Percentiles rank a stretch among this genome's conserved stretches.
Conservation (phyloP, 2,329 filamentous ascomycete genomes). For the Hymenoscyphus scutula region DNA sequence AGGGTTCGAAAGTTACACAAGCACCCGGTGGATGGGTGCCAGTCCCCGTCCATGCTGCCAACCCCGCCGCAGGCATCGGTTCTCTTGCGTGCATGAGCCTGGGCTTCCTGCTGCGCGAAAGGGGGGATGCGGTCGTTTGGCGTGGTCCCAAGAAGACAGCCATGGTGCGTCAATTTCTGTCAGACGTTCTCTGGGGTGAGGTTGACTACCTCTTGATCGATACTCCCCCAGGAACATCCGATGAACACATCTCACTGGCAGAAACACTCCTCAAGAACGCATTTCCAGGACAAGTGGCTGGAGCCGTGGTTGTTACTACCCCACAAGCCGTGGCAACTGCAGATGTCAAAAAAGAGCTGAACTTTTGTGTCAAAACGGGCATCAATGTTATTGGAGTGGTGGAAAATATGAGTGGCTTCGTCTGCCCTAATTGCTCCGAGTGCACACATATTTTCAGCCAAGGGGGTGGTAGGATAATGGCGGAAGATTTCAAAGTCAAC, state of each 20-base stretch:
- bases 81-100: conserved; percentile 84
- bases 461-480: conserved; percentile 87
- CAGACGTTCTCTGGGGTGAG: conserved; percentile 82
- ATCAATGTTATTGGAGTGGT: conserved; percentile 86
- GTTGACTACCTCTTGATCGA: conserved; percentile 94
- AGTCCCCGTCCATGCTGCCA: conserved; percentile 72
- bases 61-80: conserved; percentile 52
- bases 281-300: conserved; percentile 68
- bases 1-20: conserved; percentile 85
- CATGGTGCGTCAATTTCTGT: conserved; percentile 95
- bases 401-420: conserved; percentile 94
- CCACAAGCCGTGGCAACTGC: conserved; percentile 91
- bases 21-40: conserved; percentile 90
- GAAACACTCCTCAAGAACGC: conserved; percentile 72
- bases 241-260: conserved; percentile 94
- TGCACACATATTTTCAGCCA: conserved; percentile 93
- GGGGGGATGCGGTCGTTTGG: conserved; percentile 95
- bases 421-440: conserved; percentile 77
- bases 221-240: conserved; percentile 91
- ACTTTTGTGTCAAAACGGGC: conserved; percentile 80
- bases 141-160: conserved; percentile 97
- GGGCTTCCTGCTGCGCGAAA: conserved; percentile 79
- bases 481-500: conserved; percentile 75
- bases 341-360: conserved; percentile 84
- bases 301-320: conserved; percentile 92